These are phyloP conservation scores for Candida smagusa DNA, from an alignment of 1,139 yeast species.

Conservation along the genomic window DNA sequence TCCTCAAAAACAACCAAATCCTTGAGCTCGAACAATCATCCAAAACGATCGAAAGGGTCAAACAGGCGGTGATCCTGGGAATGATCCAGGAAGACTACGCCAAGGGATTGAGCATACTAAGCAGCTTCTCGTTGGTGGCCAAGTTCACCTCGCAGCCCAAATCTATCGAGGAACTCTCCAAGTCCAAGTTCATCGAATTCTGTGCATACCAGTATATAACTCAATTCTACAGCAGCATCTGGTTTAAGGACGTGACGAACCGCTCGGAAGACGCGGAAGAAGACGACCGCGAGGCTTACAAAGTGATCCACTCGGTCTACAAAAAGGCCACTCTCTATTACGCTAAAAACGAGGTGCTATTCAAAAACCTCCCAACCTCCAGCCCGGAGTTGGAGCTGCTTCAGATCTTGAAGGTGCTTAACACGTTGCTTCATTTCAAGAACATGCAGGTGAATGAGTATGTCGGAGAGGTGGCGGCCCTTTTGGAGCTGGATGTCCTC, in stretches of 20 bases:
- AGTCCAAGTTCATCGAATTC: slow-evolving; percentile 26
- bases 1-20: background rate
- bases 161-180: slow-evolving; percentile 16
- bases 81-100: slow-evolving; percentile 21
- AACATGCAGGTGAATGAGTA: slow-evolving; percentile 24
- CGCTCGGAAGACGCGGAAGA: slow-evolving; percentile 1
- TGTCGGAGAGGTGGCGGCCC: slow-evolving; percentile 18
- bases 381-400: slow-evolving; percentile 3
- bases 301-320: slow-evolving; percentile 17
- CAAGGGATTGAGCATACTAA: slow-evolving; percentile 18
- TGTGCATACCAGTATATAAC: slow-evolving; percentile 22
- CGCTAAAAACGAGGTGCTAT: slow-evolving; percentile 20
- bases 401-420: slow-evolving; percentile 14
- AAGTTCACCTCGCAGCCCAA: slow-evolving; percentile 25
- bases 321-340: slow-evolving; percentile 21
- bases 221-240: slow-evolving; percentile 18
- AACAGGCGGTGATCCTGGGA: slow-evolving; percentile 9
- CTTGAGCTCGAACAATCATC: slow-evolving; percentile 5
- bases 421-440: slow-evolving; percentile 23
- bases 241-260: slow-evolving; percentile 15
- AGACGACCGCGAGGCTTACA: slow-evolving; percentile 8
- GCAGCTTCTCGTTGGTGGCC: slow-evolving; percentile 17
- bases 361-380: slow-evolving; percentile 2
- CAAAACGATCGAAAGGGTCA: slow-evolving; percentile 7
- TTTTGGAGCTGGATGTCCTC: slow-evolving; percentile 6